A percentile compares a stretch with the other conserved stretches of the same genome.
Conservation (phyloP, 768 basidiomycete species). For the Leccinum uliginosum region DNA sequence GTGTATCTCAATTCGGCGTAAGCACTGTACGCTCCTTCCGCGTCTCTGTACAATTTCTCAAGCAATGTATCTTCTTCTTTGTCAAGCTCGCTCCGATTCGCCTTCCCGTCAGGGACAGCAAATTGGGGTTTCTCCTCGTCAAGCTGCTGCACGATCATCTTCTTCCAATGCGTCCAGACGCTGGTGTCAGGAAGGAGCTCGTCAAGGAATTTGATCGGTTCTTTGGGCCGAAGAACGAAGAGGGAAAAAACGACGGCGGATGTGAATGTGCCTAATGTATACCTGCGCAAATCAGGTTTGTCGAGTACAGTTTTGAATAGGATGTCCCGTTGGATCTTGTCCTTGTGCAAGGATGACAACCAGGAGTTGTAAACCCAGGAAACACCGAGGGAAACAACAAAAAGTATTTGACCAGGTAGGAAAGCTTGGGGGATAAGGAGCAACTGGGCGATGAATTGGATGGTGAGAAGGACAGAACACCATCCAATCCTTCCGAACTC, state of each 20-base stretch:
- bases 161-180: constrained; percentile 5
- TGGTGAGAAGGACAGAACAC: constrained; percentile 15
- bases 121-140: not conserved
- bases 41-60: too few species aligned
- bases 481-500: not conserved
- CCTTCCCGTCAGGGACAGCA: not conserved
- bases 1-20: too few species aligned
- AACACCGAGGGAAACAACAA: constrained; percentile 20
- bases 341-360: constrained; percentile 29
- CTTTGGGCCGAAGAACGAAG: not conserved
- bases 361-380: constrained; percentile 25
- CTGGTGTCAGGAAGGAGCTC: constrained; percentile 5
- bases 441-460: constrained; percentile 25
- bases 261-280: not conserved
- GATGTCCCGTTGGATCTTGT: constrained; percentile 10
- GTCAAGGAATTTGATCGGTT: constrained; percentile 3
- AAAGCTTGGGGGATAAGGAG: constrained; percentile 17
- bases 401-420: constrained; percentile 22
- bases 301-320: not conserved
- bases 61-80: not conserved
- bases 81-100: not conserved
- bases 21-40: too few species aligned
- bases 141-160: not conserved
- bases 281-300: not conserved
- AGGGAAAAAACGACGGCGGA: constrained; percentile 4